Percentiles rank a stretch among this genome's conserved stretches.
phyloP scores from a whole-genome alignment of 495 filamentous ascomycete genomes.

The Gamarada debralockiae region DNA sequence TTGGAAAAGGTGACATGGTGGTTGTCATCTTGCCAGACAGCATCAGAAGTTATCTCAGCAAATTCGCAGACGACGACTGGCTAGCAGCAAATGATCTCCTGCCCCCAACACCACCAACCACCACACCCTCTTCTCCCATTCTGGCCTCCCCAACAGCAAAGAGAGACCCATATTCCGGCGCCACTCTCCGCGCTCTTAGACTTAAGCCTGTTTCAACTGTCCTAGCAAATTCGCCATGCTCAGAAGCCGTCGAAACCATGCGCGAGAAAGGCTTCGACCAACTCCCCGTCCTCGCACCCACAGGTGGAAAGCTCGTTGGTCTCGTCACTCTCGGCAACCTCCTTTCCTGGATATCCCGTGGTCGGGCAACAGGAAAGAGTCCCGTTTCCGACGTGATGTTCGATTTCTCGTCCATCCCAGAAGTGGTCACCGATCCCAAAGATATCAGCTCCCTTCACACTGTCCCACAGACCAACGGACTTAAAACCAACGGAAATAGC shows the following conservation, averaged over 20 bases:
- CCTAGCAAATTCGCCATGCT: constrained; percentile 58
- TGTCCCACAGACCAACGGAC: constrained; percentile 17
- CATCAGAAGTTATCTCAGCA: constrained; percentile 96
- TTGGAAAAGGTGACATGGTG: constrained; percentile 74
- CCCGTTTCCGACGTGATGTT: constrained; percentile 93
- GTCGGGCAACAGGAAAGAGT: constrained; percentile 65
- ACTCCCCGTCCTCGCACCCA: constrained; percentile 76
- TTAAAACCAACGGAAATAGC: constrained; percentile 9
- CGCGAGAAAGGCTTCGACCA: constrained; percentile 96
- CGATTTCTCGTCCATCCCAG: constrained; percentile 77
- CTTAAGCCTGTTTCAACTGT: constrained; percentile 92
- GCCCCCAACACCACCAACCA: constrained; percentile 49
- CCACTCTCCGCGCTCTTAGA: constrained; percentile 74
- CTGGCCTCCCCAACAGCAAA: constrained; percentile 21
- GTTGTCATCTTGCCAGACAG: constrained; percentile 93
- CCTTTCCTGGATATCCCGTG: constrained; percentile 81
- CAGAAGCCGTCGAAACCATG: constrained; percentile 93
- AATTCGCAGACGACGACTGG: constrained; percentile 99
- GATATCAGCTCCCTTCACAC: constrained; percentile 25
- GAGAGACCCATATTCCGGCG: constrained; percentile 59
- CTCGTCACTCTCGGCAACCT: constrained; percentile 92
- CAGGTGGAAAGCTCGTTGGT: constrained; percentile 71
- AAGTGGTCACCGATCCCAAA: constrained; percentile 79
- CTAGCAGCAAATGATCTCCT: constrained; percentile 91
- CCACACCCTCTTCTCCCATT: constrained; percentile 40